Evolutionary conservation across 1,284 basidiomycete species (phyloP).

Genomic region (Ganoderma sp.): DNA sequence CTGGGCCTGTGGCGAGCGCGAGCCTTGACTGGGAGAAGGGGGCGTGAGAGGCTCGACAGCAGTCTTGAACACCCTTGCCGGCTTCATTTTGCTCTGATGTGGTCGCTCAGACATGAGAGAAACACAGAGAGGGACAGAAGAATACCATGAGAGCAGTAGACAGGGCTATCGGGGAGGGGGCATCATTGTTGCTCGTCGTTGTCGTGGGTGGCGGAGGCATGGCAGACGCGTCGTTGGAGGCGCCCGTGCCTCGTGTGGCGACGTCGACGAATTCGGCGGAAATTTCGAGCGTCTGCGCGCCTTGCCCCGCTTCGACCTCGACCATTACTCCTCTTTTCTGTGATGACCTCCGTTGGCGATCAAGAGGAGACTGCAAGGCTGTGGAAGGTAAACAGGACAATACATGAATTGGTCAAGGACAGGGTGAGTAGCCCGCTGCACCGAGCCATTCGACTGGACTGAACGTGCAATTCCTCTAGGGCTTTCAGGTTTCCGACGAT

Average conservation of each 20-base stretch:
- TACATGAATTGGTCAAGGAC: conserved; percentile 96
- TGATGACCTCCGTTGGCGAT: conserved; percentile 57
- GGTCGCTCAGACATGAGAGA: conserved; percentile 10
- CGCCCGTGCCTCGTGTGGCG: conserved; percentile 12
- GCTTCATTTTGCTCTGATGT: conserved; percentile 74
- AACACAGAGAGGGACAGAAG: conserved; percentile 1
- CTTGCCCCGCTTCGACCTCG: conserved; percentile 33
- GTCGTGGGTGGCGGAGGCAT: conserved; percentile 35
- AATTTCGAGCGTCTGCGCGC: conserved; percentile 31
- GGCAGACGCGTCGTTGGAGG: conserved; percentile 21
- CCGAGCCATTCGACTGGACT: not conserved
- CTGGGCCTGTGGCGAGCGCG: conserved; percentile 47
- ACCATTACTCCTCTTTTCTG: conserved; percentile 19
- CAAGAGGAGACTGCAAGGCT: conserved; percentile 81
- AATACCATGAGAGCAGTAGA: conserved; percentile 42
- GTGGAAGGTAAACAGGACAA: conserved; percentile 96
- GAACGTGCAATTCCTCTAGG: conserved; percentile 50
- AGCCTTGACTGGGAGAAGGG: conserved; percentile 49
- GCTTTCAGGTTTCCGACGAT: conserved; percentile 88
- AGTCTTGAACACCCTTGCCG: conserved; percentile 87
- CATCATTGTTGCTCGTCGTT: conserved; percentile 31
- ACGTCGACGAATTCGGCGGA: conserved; percentile 33
- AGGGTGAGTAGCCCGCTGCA: conserved; percentile 57
- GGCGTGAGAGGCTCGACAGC: conserved; percentile 69
- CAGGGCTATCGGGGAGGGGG: conserved; percentile 32